Evolutionary conservation across 2,329 filamentous ascomycete genomes (phyloP), one percentile per base, ranked within the genome.

Genomic region (Alternaria novae-zelandiae): DNA sequence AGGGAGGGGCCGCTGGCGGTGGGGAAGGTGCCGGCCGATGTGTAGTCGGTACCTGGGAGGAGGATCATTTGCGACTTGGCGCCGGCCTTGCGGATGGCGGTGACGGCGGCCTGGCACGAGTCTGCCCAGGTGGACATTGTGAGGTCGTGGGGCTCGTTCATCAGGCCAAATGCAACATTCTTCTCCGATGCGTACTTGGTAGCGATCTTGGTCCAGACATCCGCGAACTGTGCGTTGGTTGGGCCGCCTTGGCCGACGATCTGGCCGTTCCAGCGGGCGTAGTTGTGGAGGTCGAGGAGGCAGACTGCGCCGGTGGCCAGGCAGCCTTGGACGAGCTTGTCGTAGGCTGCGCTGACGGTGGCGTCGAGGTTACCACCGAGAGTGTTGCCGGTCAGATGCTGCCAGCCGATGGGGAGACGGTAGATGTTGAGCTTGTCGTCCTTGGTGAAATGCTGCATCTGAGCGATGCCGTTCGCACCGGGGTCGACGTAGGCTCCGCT

Each of bases 221-320:
- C 80, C 4, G 83, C 85, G 68, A 91, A 88, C 13, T 88, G 79
- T 11, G 83, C 85, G 72, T 90, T 84, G 0, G 83, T 84, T 0
- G 88, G 88, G 0, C 88, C 89, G 21, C 88, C 89, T 72, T 91
- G 89, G 1, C 89, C 89, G 59, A 91, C 85, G 66, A 91, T 87
- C 3, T 78, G 77, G 13, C 86, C 86, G 67, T 91, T 85, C 83
- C 86, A 90, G 51, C 89, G 73, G 2, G 74, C 88, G 77, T 82
- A 81, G 66, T 81, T 81, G 67, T 81, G 79, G 59, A 83, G 74
- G 70, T 90, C 87, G 58, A 90, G 80, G 70, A 90, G 86, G 74
- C 88, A 90, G 30, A 77, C 83, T 78, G 87, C 86, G 21, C 87
- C 87, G 0, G 86, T 86, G 17, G 73, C 79, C 17, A 90, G 78